Conservation (phyloP, 2,329 filamentous ascomycete species). For the Emydomyces testavorans region DNA sequence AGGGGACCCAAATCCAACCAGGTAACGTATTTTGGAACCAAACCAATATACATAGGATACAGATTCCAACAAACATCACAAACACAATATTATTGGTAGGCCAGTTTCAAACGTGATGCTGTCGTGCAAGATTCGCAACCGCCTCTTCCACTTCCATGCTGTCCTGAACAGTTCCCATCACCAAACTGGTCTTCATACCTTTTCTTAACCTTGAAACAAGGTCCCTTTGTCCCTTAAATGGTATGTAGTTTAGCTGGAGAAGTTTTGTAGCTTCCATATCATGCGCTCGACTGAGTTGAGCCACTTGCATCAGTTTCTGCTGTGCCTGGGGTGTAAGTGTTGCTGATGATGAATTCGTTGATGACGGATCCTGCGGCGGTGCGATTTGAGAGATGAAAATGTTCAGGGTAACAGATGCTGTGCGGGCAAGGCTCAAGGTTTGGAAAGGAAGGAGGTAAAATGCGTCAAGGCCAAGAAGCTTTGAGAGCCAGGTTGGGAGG, state of each 20-base stretch:
- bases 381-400: conserved; percentile 74
- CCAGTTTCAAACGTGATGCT: not conserved
- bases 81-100: not conserved
- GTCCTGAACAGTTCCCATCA: conserved; percentile 70
- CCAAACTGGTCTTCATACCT: conserved; percentile 73
- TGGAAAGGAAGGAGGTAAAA: conserved; percentile 66
- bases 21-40: too few species aligned
- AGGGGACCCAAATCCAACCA: too few species aligned
- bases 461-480: conserved; percentile 34
- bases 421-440: conserved; percentile 61
- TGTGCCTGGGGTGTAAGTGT: conserved; percentile 39
- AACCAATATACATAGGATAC: not conserved
- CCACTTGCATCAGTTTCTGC: conserved; percentile 57
- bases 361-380: conserved; percentile 47
- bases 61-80: not conserved
- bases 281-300: conserved; percentile 46
- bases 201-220: conserved; percentile 53
- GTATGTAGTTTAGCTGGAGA: conserved; percentile 66
- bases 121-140: conserved; percentile 46
- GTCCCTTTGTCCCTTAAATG: conserved; percentile 62
- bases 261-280: conserved; percentile 60
- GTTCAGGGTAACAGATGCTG: conserved; percentile 64
- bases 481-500: conserved; percentile 24
- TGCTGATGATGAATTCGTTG: conserved; percentile 28
- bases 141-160: conserved; percentile 76